Conservation (phyloP, 441 rosid genomes). For the Macaranga tanarius region DNA sequence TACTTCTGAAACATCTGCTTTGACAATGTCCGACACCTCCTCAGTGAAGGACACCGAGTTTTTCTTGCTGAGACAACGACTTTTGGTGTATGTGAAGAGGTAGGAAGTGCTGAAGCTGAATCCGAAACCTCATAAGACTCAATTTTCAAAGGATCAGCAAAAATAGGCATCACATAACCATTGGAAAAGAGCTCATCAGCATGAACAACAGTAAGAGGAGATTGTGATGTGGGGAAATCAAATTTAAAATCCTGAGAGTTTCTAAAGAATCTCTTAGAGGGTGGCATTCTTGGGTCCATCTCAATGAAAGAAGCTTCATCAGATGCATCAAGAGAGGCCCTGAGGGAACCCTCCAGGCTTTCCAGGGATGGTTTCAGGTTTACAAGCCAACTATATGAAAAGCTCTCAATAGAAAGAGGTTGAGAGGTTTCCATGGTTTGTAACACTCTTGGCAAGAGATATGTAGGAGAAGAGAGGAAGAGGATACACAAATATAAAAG, state of each 20-base stretch:
- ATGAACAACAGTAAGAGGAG: constrained; percentile 58
- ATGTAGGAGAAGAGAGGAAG: constrained; percentile 11
- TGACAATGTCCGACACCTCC: constrained; percentile 54
- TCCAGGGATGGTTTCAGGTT: constrained; percentile 68
- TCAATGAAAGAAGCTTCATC: constrained; percentile 88
- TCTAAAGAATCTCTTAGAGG: constrained; percentile 80
- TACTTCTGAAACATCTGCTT: constrained; percentile 61
- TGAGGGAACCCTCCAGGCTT: constrained; percentile 42
- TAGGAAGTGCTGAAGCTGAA: constrained; percentile 29
- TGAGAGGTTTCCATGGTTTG: constrained; percentile 58
- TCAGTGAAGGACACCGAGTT: constrained; percentile 40
- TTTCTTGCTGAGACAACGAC: constrained; percentile 29
- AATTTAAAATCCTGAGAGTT: constrained; percentile 77
- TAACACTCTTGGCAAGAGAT: constrained; percentile 12
- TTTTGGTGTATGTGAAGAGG: constrained; percentile 32
- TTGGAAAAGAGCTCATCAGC: constrained; percentile 86
- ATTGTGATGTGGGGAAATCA: constrained; percentile 59
- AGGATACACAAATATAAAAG: constrained; percentile 1
- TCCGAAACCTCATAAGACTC: constrained; percentile 39
- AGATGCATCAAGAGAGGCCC: constrained; percentile 55
- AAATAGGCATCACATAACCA: constrained; percentile 69
- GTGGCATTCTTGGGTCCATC: constrained; percentile 92
- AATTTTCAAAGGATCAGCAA: constrained; percentile 33
- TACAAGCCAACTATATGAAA: constrained; percentile 85
- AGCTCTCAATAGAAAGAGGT: constrained; percentile 85